These are phyloP conservation scores for Umbelopsis ramanniana DNA, from an alignment of 192 early-diverging fungal genomes.

Conservation along the genomic window DNA sequence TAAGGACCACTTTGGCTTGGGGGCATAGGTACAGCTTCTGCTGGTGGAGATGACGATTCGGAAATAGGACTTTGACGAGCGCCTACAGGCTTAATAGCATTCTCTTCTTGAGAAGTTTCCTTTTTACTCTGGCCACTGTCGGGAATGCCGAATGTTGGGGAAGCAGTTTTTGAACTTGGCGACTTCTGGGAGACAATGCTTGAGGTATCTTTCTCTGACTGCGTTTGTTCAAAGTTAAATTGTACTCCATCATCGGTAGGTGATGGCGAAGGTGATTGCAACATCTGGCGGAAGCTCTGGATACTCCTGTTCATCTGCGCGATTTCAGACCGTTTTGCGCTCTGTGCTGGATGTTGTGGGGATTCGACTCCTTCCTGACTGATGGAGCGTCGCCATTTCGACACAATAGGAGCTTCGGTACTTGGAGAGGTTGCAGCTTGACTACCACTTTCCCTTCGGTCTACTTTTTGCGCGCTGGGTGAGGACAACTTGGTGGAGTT, in stretches of 20 bases:
- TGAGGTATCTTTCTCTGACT: neutral
- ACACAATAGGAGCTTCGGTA: neutral
- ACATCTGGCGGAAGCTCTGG: neutral
- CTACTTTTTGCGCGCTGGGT: neutral
- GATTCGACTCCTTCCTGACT: neutral
- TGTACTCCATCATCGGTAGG: neutral
- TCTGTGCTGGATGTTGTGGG: neutral
- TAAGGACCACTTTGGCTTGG: neutral
- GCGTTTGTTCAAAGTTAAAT: neutral
- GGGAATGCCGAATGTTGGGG: neutral
- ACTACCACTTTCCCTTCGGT: neutral
- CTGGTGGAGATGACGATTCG: neutral
- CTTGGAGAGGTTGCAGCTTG: neutral
- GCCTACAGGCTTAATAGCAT: neutral
- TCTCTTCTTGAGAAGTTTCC: neutral
- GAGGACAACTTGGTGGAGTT: neutral
- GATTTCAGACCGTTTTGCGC: neutral
- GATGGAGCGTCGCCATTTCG: neutral
- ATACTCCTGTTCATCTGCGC: constrained; percentile 5
- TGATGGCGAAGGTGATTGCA: constrained; percentile 16
- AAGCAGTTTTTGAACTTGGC: neutral
- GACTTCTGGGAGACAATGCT: neutral
- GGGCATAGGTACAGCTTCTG: neutral
- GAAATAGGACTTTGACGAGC: too few relatives aligned
- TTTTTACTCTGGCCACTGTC: neutral